Conservation (phyloP, 2,329 filamentous ascomycete genomes). For the Gaeumannomyces tritici region DNA sequence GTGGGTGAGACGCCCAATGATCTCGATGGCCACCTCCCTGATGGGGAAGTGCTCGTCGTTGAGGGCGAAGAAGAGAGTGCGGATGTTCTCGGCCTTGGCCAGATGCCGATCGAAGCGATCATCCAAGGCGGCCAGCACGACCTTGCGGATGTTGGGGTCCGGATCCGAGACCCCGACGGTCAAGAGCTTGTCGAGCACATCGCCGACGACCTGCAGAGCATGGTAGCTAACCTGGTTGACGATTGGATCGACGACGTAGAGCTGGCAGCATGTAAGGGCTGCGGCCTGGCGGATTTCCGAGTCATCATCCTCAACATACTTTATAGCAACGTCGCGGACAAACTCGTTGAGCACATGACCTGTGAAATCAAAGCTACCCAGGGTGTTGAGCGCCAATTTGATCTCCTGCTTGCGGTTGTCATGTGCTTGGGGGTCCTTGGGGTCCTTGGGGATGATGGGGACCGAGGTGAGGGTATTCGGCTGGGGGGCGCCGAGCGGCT, state of each 20-base stretch:
- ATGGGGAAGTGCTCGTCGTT: conserved; percentile 93
- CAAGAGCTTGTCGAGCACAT: conserved; percentile 93
- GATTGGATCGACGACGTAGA: conserved; percentile 94
- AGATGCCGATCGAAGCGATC: conserved; percentile 91
- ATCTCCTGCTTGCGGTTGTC: conserved; percentile 79
- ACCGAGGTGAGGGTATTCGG: conserved; percentile 70
- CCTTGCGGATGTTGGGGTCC: conserved; percentile 78
- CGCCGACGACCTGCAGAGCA: conserved; percentile 91
- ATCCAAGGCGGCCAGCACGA: conserved; percentile 82
- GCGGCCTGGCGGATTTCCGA: conserved; percentile 88
- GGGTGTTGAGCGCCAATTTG: conserved; percentile 83
- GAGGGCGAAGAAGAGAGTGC: conserved; percentile 87
- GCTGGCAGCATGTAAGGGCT: conserved; percentile 91
- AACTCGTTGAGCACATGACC: conserved; percentile 96
- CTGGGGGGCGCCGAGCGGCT: conserved; percentile 82
- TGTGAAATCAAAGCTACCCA: conserved; percentile 96
- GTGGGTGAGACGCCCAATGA: conserved; percentile 84
- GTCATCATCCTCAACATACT: conserved; percentile 95
- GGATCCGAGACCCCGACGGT: conserved; percentile 91
- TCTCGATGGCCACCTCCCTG: conserved; percentile 87
- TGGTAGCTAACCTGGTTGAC: conserved; percentile 97
- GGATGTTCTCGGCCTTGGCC: conserved; percentile 95
- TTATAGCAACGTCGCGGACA: conserved; percentile 93
- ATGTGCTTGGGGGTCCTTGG: conserved; percentile 72
- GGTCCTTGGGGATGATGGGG: conserved; percentile 78